Percentiles rank a stretch among this genome's conserved stretches.
phyloP scores from a whole-genome alignment of 208 protist genomes.

The Vickermania ingenoplastis region DNA sequence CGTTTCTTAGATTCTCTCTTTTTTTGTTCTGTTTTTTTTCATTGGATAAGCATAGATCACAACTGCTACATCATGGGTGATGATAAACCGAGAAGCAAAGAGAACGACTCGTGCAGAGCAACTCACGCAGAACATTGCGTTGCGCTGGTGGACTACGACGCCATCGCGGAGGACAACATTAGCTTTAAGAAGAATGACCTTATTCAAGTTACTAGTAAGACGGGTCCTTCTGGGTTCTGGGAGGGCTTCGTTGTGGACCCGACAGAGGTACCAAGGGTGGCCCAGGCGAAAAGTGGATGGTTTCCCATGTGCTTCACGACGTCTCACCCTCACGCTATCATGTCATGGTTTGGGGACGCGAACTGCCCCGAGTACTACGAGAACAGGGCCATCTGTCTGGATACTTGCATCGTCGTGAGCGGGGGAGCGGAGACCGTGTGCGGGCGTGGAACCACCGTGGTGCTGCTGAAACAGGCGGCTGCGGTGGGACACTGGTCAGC shows the following conservation, averaged over 20 bases:
- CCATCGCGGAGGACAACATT: conserved; percentile 49
- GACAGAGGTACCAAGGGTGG: background rate
- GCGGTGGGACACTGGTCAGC: background rate
- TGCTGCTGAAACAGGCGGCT: background rate
- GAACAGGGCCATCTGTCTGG: conserved; percentile 45
- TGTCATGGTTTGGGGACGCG: background rate
- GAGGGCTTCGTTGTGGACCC: conserved; percentile 49
- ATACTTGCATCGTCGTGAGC: background rate
- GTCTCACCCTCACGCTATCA: conserved; percentile 19
- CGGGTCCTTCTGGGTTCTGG: conserved; percentile 74
- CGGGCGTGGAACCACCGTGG: background rate
- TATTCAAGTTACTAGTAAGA: conserved; percentile 73
- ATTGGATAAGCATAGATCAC: no score
- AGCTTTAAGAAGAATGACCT: conserved; percentile 79
- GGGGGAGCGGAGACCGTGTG: background rate
- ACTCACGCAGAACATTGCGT: no score
- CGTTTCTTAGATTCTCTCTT: no score
- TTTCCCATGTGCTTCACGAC: conserved; percentile 64
- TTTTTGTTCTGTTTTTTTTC: no score
- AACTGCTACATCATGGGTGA: no score
- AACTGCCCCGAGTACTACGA: background rate
- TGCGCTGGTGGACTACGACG: conserved; percentile 72
- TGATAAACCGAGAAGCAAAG: no score
- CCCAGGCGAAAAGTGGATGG: conserved; percentile 8
- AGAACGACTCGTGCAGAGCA: no score